Evolutionary conservation across 176 grass and related monocot species (phyloP).

Genomic region (Triticum monococcum): DNA sequence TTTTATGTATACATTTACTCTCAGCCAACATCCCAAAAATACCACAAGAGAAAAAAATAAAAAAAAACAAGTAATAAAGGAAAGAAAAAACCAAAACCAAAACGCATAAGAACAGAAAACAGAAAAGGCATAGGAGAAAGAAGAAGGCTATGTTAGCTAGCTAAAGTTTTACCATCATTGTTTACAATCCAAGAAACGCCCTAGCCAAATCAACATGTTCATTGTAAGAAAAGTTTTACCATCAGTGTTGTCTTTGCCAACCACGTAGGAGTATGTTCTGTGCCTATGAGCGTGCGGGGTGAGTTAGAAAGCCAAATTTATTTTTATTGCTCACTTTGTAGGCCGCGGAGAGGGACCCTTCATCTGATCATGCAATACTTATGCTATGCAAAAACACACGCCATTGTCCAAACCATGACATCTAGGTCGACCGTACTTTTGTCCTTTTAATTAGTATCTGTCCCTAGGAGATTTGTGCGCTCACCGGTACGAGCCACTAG

Average conservation of each 20-base stretch:
- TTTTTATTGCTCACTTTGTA: constrained; percentile 23
- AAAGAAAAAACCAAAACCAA: no score
- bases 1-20: no score
- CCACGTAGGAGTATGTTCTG: neutral
- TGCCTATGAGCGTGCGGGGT: constrained; percentile 18
- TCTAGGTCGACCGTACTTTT: constrained; percentile 31
- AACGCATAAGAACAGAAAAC: no score
- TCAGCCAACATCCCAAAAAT: no score
- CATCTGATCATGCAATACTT: neutral
- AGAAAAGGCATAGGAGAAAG: no score
- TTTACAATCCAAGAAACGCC: no score
- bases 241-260: constrained; percentile 31
- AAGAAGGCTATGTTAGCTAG: no score
- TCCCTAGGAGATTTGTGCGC: neutral
- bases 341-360: neutral
- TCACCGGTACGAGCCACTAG: constrained; percentile 15
- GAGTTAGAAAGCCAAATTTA: constrained; percentile 41
- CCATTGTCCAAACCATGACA: constrained; percentile 1
- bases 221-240: constrained; percentile 35
- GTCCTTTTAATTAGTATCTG: neutral
- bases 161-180: no score
- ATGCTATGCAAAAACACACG: constrained; percentile 1
- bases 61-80: no score
- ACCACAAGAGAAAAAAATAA: no score
- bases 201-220: neutral